phyloP scores from a whole-genome alignment of 495 filamentous ascomycete species.

The Xylaria flabelliformis region DNA sequence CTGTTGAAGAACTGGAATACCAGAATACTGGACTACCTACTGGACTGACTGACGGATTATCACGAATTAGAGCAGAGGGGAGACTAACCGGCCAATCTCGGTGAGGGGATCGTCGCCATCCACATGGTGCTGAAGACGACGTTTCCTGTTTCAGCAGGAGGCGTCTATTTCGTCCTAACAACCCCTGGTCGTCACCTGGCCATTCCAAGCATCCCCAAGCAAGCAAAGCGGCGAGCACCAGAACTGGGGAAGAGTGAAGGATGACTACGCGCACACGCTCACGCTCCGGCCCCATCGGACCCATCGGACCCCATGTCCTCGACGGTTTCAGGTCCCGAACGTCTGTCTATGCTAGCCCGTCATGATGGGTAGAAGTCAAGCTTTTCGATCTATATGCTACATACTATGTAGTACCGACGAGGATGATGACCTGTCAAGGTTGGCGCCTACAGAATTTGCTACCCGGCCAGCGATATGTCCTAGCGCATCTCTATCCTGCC shows the following conservation, averaged over 20 bases:
- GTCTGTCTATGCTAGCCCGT: background rate
- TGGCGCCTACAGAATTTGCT: constrained; percentile 8
- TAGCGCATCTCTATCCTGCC: background rate
- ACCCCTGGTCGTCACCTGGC: constrained; percentile 24
- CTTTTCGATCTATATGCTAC: background rate
- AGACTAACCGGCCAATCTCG: constrained; percentile 20
- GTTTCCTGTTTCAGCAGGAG: constrained; percentile 43
- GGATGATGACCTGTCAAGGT: constrained; percentile 13
- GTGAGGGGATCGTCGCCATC: constrained; percentile 28
- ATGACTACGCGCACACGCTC: constrained; percentile 16
- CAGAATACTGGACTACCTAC: too few species aligned
- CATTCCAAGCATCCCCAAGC: constrained; percentile 13
- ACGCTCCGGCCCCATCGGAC: constrained; percentile 5
- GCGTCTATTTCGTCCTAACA: constrained; percentile 20
- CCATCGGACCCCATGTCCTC: constrained; percentile 17
- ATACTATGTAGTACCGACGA: background rate
- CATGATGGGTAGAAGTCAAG: background rate
- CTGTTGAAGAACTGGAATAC: background rate
- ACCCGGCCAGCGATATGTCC: too few species aligned
- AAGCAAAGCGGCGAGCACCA: background rate
- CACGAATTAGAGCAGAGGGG: background rate
- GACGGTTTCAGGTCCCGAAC: constrained; percentile 21
- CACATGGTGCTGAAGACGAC: constrained; percentile 38
- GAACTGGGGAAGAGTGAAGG: constrained; percentile 11
- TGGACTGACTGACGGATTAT: background rate